Base-by-base conservation (phyloP, 2,329 filamentous ascomycete species). In the Cytospora leucostoma region DNA sequence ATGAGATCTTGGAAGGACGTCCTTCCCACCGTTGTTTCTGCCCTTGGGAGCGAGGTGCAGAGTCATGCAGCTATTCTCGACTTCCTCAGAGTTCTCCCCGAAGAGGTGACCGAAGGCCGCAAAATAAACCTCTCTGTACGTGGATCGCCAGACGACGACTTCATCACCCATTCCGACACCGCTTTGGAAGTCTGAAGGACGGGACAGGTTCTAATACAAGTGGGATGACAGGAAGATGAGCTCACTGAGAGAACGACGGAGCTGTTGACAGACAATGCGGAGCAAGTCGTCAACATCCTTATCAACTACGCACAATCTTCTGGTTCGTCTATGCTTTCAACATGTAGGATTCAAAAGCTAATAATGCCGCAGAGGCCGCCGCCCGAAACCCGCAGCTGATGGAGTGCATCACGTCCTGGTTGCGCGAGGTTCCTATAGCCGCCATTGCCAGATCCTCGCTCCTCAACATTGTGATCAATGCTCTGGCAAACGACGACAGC, bases 91-190 rank as follows among this genome's bases (percentile, higher is more conserved):
- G 93, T 99, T 72, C 88, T 99, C 69, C 95, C 95, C 62, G 95
- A 99, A 83, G 95, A 99, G 84, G 95, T 99, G 74, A 98, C 92
- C 71, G 94, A 99, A 84, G 95, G 95, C 80, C 92, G 95, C 80
- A 99, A 98, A 82, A 97, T 99, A 84, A 97, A 93, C 84, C 85
- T 99, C 80, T 93, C 92, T 87, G 93, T 97, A 95, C 82, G 92
- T 94, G 85, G 88, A 89, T 81, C 82, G 81, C 81, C 76, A 79
- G 72, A 74, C 74, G 79, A 76, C 80, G 78, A 76, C 78, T 75
- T 78, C 71, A 74, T 76, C 71, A 64, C 68, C 68, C 68, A 68
- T 67, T 67, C 67, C 69, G 71, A 71, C 65, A 67, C 69, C 70
- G 70, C 67, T 63, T 64, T 70, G 73, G 72, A 67, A 63, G 71